Conservation (phyloP, 345 rosid species). For the Schrenkiella parvula region DNA sequence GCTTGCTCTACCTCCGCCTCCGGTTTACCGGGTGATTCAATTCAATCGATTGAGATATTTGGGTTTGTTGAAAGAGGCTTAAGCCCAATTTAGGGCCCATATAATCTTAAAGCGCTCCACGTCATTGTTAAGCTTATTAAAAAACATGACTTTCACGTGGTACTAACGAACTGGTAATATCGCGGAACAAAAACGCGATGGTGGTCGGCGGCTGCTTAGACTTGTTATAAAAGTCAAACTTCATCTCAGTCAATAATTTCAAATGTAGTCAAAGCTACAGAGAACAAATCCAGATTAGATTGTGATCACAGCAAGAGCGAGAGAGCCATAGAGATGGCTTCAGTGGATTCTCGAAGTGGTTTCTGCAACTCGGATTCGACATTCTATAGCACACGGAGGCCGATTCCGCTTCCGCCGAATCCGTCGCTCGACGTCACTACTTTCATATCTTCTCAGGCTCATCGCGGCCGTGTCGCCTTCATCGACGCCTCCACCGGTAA, state of each 20-base stretch:
- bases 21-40: neutral
- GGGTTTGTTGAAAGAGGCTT: neutral
- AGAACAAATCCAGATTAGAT: neutral
- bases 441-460: conserved; percentile 75
- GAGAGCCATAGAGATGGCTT: conserved; percentile 10
- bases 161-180: neutral
- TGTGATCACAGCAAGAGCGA: neutral
- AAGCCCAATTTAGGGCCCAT: neutral
- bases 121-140: neutral
- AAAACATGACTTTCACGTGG: conserved; percentile 13
- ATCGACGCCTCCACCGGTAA: conserved; percentile 76
- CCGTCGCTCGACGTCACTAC: conserved; percentile 61
- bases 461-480: conserved; percentile 71
- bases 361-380: conserved; percentile 55
- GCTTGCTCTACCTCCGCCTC: neutral
- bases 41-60: neutral
- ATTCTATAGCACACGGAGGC: conserved; percentile 70
- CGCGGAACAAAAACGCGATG: neutral
- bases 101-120: neutral
- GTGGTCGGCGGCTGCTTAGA: neutral
- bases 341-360: conserved; percentile 43
- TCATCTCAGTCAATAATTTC: neutral
- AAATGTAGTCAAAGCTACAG: neutral
- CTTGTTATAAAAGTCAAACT: conserved; percentile 8
- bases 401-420: conserved; percentile 54